Percentiles rank a stretch among this genome's conserved stretches.
Evolutionary conservation across 202 grass and related monocot genomes (phyloP).

Genomic region (Dendrocalamus latiflorus): DNA sequence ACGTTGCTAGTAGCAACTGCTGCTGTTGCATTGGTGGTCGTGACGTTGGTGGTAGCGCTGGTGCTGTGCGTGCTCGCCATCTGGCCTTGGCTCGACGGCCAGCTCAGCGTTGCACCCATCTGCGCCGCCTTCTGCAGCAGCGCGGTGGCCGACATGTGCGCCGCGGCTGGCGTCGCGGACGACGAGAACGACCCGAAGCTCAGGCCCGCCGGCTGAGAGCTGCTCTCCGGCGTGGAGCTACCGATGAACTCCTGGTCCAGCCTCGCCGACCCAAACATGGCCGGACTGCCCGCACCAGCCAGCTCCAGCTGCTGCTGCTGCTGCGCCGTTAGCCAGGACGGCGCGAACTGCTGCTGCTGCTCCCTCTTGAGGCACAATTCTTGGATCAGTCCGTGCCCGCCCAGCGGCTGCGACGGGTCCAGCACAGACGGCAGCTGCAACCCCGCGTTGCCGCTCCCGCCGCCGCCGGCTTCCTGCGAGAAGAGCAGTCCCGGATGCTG

Average conservation of each 20-base stretch:
- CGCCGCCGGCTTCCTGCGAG: constrained; percentile 21
- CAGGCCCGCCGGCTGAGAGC: constrained; percentile 13
- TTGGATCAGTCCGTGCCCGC: constrained; percentile 35
- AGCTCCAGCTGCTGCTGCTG: constrained; percentile 31
- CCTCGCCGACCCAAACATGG: constrained; percentile 20
- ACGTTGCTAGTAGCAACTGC: neutral
- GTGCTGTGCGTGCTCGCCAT: constrained; percentile 58
- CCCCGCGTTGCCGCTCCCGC: neutral
- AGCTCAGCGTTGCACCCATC: constrained; percentile 88
- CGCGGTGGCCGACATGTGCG: constrained; percentile 96
- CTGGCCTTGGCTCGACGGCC: constrained; percentile 58
- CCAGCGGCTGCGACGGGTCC: constrained; percentile 22
- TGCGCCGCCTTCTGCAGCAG: constrained; percentile 93
- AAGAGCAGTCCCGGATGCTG: constrained; percentile 36
- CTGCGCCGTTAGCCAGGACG: constrained; percentile 58
- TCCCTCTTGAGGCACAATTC: constrained; percentile 52
- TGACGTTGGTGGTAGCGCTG: neutral
- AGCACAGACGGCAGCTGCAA: constrained; percentile 35
- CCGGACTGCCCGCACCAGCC: neutral
- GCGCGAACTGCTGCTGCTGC: constrained; percentile 37
- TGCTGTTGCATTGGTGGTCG: neutral
- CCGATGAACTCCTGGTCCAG: constrained; percentile 36
- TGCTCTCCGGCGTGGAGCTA: constrained; percentile 40
- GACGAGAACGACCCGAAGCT: constrained; percentile 28
- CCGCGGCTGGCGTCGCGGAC: neutral